These are phyloP conservation scores for Beauveria sp. DNA, from an alignment of 2,329 filamentous ascomycete genomes.

Conservation along the genomic window DNA sequence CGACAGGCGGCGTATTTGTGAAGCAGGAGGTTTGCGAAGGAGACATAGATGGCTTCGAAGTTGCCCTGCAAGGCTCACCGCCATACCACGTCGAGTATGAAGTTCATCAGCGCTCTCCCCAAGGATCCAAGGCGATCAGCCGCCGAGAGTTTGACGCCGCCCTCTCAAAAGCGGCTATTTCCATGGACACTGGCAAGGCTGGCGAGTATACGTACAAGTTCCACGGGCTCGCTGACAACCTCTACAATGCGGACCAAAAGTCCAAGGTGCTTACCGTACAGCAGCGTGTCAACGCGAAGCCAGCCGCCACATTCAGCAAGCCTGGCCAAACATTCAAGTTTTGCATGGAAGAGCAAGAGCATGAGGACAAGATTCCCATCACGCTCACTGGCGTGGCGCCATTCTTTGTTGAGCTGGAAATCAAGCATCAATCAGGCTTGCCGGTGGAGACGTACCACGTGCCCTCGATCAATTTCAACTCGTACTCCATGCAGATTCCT, in stretches of 20 bases:
- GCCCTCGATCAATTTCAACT: slow-evolving; percentile 66
- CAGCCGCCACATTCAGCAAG: slow-evolving; percentile 72
- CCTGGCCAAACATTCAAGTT: slow-evolving; percentile 94
- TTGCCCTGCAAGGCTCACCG: slow-evolving; percentile 67
- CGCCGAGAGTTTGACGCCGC: slow-evolving; percentile 70
- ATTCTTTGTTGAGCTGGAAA: slow-evolving; percentile 84
- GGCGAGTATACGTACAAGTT: slow-evolving; percentile 85
- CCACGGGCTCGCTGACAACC: slow-evolving; percentile 70
- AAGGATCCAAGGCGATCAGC: slow-evolving; percentile 57
- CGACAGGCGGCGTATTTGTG: slow-evolving; percentile 48
- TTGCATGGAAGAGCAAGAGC: slow-evolving; percentile 75
- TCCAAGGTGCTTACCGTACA: slow-evolving; percentile 62
- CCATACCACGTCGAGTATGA: slow-evolving; percentile 82
- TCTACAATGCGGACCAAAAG: slow-evolving; percentile 69
- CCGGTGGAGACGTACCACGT: slow-evolving; percentile 76
- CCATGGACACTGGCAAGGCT: slow-evolving; percentile 77
- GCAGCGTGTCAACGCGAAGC: slow-evolving; percentile 78
- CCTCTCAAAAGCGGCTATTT: slow-evolving; percentile 66
- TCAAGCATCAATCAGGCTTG: slow-evolving; percentile 80
- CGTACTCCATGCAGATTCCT: slow-evolving; percentile 76
- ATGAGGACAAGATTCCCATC: slow-evolving; percentile 83
- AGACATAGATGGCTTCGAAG: slow-evolving; percentile 81
- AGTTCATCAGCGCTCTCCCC: slow-evolving; percentile 61
- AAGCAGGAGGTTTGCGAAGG: slow-evolving; percentile 89
- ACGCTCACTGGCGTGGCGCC: slow-evolving; percentile 75